These are phyloP conservation scores for Dillenia turbinata DNA, from an alignment of 164 flowering plant species.

Conservation along the genomic window DNA sequence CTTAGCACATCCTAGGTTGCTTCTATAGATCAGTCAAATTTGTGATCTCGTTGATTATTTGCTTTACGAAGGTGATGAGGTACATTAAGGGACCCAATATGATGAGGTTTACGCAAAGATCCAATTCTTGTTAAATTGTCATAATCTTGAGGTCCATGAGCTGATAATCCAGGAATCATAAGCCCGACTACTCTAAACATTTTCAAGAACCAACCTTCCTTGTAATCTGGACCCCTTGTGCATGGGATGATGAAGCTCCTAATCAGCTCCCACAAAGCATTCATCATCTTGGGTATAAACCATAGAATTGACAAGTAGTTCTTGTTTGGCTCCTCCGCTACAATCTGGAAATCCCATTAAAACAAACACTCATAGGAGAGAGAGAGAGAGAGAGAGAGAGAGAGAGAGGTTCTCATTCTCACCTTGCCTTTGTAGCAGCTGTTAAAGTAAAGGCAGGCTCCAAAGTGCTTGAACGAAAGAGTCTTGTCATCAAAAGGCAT, in stretches of 20 bases:
- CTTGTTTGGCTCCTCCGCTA: constrained; percentile 63
- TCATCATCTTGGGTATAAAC: constrained; percentile 42
- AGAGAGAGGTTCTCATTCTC: constrained; percentile 2
- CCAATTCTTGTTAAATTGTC: constrained; percentile 49
- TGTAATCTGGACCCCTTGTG: constrained; percentile 38
- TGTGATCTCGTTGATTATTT: too few species aligned
- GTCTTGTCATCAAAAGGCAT: constrained; percentile 62
- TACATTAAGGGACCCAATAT: not conserved
- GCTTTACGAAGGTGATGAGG: too few species aligned
- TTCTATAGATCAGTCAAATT: too few species aligned
- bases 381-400: constrained; percentile 7
- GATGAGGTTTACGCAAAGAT: constrained; percentile 3
- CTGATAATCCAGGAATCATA: constrained; percentile 55
- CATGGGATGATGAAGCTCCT: constrained; percentile 46
- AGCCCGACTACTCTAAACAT: constrained; percentile 42
- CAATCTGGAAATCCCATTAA: constrained; percentile 22
- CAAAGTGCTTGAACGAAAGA: constrained; percentile 66
- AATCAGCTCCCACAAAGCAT: constrained; percentile 61
- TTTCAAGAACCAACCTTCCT: constrained; percentile 45
- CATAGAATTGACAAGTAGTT: constrained; percentile 55
- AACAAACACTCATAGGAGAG: constrained; percentile 1
- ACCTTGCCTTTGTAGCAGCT: constrained; percentile 72
- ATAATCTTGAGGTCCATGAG: constrained; percentile 59
- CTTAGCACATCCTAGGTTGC: too few species aligned
- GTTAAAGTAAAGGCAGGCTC: constrained; percentile 51